Base-by-base conservation (phyloP, 768 basidiomycete genomes). In the Podaxis carcinomalis region DNA sequence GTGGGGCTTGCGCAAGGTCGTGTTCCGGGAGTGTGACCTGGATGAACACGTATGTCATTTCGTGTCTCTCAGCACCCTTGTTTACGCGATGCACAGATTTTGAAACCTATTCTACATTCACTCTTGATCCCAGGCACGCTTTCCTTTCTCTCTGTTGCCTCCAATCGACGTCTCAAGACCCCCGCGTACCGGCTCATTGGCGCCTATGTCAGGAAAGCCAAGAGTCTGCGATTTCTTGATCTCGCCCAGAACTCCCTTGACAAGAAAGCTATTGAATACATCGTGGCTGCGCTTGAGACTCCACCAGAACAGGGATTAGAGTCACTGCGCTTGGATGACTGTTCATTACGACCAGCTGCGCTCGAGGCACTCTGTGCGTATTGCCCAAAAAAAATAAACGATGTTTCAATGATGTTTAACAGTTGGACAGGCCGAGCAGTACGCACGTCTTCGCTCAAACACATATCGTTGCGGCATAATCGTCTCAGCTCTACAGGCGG, bases 391-490 rank as follows among this genome's bases (percentile, higher is more conserved):
- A n/a, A 32, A 7, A n/a, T n/a, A n/a, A n/a, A 32, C 37, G 27
- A 55, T 21, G 4, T 19, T 9, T 23, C 35, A 39, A 16, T 23
- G 21, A 39, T 25, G 65, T 39, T 19, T 55, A 28, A 60, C 36
- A 13, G 19, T 49, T 36, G 23, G 51, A 21, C 40, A 94, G 93
- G 92, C 16, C 88, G 93, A 59, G 86, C 85, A 13, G 85, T 98
- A 16, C 90, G 96, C 4, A 86, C 83, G 0, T 94, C 93, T 0
- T 87, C 88, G 0, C 74, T 99, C 60, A 84, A 86, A 61, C 93
- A 99, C 68, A 87, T 99, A 52, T 96, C 94, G 4, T 75, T 99
- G 23, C 85, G 96, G 14, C 83, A 92, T 50, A 98, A 99, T 73
- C 84, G 85, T 46, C 97, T 98, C 67, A 85, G 81, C 36, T 82